Evolutionary conservation across 1,139 yeast genomes (phyloP).

Genomic region (Meyerozyma guilliermondii): DNA sequence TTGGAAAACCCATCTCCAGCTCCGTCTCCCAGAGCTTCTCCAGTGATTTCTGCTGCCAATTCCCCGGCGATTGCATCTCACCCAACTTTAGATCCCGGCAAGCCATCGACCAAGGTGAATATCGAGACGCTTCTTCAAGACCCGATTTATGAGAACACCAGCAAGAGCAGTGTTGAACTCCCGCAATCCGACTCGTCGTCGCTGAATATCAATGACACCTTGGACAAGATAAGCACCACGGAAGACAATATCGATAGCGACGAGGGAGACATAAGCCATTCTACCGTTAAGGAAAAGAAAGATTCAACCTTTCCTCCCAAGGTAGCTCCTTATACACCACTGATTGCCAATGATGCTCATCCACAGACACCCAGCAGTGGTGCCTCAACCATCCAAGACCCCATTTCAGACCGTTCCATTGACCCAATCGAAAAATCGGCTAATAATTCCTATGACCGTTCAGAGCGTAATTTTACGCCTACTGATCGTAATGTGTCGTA

Average conservation of each 20-base stretch:
- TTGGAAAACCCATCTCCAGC: not conserved
- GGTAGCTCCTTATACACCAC: not conserved
- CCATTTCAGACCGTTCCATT: not conserved
- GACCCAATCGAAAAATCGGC: not conserved
- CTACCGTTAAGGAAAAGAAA: conserved; percentile 1
- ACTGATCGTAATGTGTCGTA: conserved; percentile 11
- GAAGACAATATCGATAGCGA: conserved; percentile 29
- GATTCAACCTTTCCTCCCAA: not conserved
- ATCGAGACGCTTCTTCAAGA: conserved; percentile 8
- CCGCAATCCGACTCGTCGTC: conserved; percentile 5
- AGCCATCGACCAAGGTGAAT: conserved; percentile 15
- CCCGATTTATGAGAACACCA: conserved; percentile 5
- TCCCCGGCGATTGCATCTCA: conserved; percentile 9
- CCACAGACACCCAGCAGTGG: conserved; percentile 8
- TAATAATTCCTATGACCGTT: not conserved
- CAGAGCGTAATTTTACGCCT: not conserved
- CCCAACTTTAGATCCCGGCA: conserved; percentile 41
- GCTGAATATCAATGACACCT: conserved; percentile 14
- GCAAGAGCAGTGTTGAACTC: conserved; percentile 11
- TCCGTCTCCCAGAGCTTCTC: not conserved
- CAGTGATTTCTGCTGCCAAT: not conserved
- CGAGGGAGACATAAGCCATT: conserved; percentile 5
- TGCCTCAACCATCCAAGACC: not conserved
- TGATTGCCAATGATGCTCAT: not conserved
- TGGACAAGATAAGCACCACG: conserved; percentile 30